Base-by-base conservation (phyloP, 495 filamentous ascomycete species). In the Aspergillus cristatus region DNA sequence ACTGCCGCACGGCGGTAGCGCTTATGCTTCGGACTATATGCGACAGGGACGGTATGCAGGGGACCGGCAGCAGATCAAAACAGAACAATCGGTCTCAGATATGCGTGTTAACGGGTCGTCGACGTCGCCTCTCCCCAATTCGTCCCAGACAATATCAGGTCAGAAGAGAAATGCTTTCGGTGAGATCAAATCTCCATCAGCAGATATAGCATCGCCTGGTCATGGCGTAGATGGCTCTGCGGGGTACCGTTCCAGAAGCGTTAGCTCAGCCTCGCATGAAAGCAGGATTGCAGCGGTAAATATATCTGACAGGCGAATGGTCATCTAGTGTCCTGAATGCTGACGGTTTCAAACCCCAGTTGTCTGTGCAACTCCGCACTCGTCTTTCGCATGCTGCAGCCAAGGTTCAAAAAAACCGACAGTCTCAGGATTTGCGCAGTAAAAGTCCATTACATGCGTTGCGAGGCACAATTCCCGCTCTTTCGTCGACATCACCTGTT, bases 321-420 rank as follows among this genome's bases (percentile, higher is more conserved):
- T 2, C n/a, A 24, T 33, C 10, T 10, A 22, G 8, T 38, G 10
- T 32, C 35, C 39, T 35, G 18, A 24, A 32, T 54, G 37, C 41
- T 49, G 34, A 62, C 37, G 30, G 24, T 40, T 38, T 35, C 40
- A 45, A 37, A n/a, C n/a, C 39, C 28, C 50, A 93, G 82, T 57
- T 91, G 32, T 85, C 86, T 20, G 73, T 76, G 26, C 78, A 86
- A 50, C 71, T 96, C 16, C 79, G 77, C 43, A 74, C 85, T 6
- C 81, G 86, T 35, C 67, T 96, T 10, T 84, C 84, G 5, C 93
- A 94, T 56, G 87, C 86, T 25, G 85, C 90, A 65, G 74, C 89
- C 48, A 94, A 94, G 55, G 79, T 96, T 28, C 81, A 90, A 59
- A 78, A 91, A 55, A 85, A 82, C 35, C 86, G 85, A 72, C 79